Evolutionary conservation across 176 grass and related monocot species (phyloP).

Genomic region (Musa troglodytarum): DNA sequence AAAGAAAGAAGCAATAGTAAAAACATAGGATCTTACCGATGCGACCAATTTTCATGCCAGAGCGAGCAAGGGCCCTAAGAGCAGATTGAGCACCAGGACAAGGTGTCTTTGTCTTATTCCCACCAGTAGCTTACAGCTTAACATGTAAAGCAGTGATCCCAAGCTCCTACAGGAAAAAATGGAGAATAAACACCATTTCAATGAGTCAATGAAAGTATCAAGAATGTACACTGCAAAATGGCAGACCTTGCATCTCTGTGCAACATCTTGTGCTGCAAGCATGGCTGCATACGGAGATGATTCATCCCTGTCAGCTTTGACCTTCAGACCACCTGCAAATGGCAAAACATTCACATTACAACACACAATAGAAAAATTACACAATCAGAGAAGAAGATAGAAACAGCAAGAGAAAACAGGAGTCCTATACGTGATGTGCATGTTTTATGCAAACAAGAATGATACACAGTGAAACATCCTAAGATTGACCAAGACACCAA

Average conservation of each 20-base stretch:
- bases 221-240: not conserved
- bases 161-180: constrained; percentile 43
- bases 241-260: constrained; percentile 58
- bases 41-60: constrained; percentile 84
- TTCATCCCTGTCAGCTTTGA: constrained; percentile 91
- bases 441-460: too few relatives aligned
- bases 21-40: constrained; percentile 38
- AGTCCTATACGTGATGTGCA: too few relatives aligned
- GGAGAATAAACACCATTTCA: not conserved
- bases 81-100: constrained; percentile 85
- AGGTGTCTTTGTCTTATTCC: constrained; percentile 88
- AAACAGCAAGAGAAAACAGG: too few relatives aligned
- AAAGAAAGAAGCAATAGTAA: not conserved
- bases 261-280: constrained; percentile 92
- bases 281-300: constrained; percentile 88
- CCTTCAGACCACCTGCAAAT: constrained; percentile 73
- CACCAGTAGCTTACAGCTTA: constrained; percentile 73
- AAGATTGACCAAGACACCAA: too few relatives aligned
- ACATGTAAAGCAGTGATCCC: constrained; percentile 79
- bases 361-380: too few relatives aligned
- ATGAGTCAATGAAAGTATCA: not conserved
- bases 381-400: not conserved
- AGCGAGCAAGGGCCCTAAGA: constrained; percentile 84
- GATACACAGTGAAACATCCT: too few relatives aligned
- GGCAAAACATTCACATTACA: not conserved